phyloP scores from a whole-genome alignment of 108 stramenopile genomes.

The Conticribra weissflogii region DNA sequence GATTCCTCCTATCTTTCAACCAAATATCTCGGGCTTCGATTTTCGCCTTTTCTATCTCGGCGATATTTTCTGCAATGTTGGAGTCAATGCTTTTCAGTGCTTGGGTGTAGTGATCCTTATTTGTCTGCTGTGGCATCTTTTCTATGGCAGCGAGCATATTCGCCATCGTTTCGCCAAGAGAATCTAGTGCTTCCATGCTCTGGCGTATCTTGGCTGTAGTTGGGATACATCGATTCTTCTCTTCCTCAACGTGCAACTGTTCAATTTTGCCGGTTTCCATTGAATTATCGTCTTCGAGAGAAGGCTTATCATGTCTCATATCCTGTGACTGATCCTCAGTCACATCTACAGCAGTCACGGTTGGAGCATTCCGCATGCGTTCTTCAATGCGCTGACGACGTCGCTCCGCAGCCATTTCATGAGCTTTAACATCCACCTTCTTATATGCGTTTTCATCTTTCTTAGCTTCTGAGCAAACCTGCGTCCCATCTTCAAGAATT shows the following conservation, averaged over 20 bases:
- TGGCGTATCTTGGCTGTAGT: background rate
- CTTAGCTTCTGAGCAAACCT: constrained; percentile 11
- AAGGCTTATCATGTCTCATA: background rate
- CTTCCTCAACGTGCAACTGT: background rate
- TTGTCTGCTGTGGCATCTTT: background rate
- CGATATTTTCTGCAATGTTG: background rate
- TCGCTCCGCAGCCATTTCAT: constrained; percentile 18
- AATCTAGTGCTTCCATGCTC: background rate
- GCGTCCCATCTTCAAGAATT: constrained; percentile 23
- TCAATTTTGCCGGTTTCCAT: background rate
- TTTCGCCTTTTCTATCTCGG: constrained; percentile 8
- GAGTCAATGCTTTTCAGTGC: background rate
- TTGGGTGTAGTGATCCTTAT: background rate
- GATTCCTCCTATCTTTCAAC: background rate
- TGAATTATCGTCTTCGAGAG: constrained; percentile 4
- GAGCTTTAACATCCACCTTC: constrained; percentile 10
- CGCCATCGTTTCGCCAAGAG: background rate
- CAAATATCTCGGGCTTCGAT: background rate
- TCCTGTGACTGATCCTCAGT: constrained; percentile 1
- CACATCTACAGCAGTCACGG: constrained; percentile 15
- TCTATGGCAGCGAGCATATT: background rate
- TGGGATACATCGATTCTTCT: constrained; percentile 6
- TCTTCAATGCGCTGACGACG: constrained; percentile 22
- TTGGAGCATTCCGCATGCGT: constrained; percentile 31
- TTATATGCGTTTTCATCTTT: background rate